Evolutionary conservation across 306 rosid species (phyloP).

Genomic region (Lotus japonicus): DNA sequence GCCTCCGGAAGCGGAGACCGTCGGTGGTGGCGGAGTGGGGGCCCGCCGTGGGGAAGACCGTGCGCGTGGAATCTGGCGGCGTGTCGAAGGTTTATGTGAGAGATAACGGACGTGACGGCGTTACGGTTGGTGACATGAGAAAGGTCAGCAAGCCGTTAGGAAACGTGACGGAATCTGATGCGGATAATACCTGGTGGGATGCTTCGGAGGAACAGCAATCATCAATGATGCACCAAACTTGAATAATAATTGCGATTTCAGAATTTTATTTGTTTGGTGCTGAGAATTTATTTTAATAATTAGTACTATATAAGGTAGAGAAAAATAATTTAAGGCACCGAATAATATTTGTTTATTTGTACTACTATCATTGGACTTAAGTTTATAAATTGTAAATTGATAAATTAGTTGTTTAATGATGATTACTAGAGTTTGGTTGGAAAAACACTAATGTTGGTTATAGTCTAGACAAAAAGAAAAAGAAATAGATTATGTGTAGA

Average conservation of each 20-base stretch:
- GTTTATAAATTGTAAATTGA: slow-evolving; percentile 15
- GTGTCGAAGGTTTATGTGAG: slow-evolving; percentile 55
- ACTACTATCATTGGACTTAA: background rate
- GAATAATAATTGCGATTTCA: slow-evolving; percentile 13
- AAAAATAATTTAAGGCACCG: too few relatives aligned
- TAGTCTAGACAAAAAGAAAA: too few relatives aligned
- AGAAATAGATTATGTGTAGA: background rate
- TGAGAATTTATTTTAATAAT: background rate
- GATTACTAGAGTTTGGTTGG: too few relatives aligned
- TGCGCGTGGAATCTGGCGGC: slow-evolving; percentile 50
- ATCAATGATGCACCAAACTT: slow-evolving; percentile 14
- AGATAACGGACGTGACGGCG: slow-evolving; percentile 33
- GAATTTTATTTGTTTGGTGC: background rate
- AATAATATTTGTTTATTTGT: background rate
- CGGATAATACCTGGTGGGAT: slow-evolving; percentile 65
- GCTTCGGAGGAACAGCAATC: slow-evolving; percentile 29
- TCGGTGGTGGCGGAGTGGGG: slow-evolving; percentile 68
- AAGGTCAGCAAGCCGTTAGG: slow-evolving; percentile 51
- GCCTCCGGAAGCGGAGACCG: slow-evolving; percentile 54
- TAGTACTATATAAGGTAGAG: too few relatives aligned
- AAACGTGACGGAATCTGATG: slow-evolving; percentile 39
- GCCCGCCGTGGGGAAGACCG: slow-evolving; percentile 42
- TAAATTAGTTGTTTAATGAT: background rate
- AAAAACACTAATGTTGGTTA: too few relatives aligned
- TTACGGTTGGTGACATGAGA: slow-evolving; percentile 69